Evolutionary conservation across 768 basidiomycete genomes (phyloP).

Genomic region (Auriscalpium orientale): DNA sequence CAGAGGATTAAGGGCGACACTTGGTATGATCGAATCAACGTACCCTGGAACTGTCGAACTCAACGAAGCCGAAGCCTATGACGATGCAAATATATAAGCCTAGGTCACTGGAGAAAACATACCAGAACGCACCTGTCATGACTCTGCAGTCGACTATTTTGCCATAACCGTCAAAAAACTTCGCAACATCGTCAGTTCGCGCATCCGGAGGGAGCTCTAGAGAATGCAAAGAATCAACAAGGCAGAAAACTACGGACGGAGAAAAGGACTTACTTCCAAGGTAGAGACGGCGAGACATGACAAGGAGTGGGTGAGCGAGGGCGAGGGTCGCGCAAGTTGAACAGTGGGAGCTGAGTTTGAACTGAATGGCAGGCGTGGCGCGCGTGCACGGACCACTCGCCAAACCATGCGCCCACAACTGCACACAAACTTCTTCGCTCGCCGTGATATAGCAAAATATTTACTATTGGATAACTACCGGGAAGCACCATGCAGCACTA

Average conservation of each 20-base stretch:
- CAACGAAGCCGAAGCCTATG: slow-evolving; percentile 91
- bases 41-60: slow-evolving; percentile 84
- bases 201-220: slow-evolving; percentile 78
- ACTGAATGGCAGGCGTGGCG: not conserved
- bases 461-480: no score
- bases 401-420: no score
- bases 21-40: slow-evolving; percentile 4
- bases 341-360: not conserved
- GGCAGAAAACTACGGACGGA: slow-evolving; percentile 1
- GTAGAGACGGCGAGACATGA: slow-evolving; percentile 80
- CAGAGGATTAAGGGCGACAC: not conserved
- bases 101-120: not conserved
- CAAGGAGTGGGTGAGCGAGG: slow-evolving; percentile 13
- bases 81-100: not conserved
- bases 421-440: no score
- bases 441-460: no score
- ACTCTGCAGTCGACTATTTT: slow-evolving; percentile 86
- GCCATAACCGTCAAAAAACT: slow-evolving; percentile 88
- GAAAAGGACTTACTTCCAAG: slow-evolving; percentile 58
- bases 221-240: slow-evolving; percentile 1
- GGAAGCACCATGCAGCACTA: no score
- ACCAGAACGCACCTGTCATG: slow-evolving; percentile 67
- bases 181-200: slow-evolving; percentile 76
- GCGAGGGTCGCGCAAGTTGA: not conserved
- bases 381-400: slow-evolving; percentile 4